Percentiles rank a stretch among this genome's conserved stretches.
Evolutionary conservation across 2,329 filamentous ascomycete genomes (phyloP).

Genomic region (Colletotrichum coccodes): DNA sequence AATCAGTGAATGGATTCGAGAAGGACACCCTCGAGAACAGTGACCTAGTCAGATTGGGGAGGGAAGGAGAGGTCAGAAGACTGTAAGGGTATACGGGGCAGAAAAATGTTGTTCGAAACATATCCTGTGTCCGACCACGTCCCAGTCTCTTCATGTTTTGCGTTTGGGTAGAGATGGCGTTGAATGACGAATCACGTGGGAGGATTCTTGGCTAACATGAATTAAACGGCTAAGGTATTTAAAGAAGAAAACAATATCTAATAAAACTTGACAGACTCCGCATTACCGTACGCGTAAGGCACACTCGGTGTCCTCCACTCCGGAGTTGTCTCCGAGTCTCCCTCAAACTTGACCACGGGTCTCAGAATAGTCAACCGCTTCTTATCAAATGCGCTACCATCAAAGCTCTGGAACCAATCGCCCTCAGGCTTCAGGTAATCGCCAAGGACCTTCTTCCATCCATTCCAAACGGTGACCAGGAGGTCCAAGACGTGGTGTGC

Average conservation of each 20-base stretch:
- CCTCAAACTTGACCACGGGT: slow-evolving; percentile 16
- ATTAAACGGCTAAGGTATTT: background rate
- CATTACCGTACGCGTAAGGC: slow-evolving; percentile 20
- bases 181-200: too few species aligned
- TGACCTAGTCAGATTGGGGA: slow-evolving; percentile 45
- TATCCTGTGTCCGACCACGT: too few species aligned
- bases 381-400: background rate
- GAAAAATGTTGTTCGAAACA: too few species aligned
- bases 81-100: too few species aligned
- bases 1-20: slow-evolving; percentile 55
- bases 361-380: slow-evolving; percentile 13
- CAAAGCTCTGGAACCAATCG: slow-evolving; percentile 22
- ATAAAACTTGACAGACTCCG: background rate
- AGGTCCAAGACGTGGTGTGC: slow-evolving; percentile 24
- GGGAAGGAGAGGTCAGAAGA: too few species aligned
- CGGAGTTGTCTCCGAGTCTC: slow-evolving; percentile 8
- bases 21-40: slow-evolving; percentile 55
- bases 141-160: too few species aligned
- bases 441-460: slow-evolving; percentile 14
- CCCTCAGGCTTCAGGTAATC: slow-evolving; percentile 15
- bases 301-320: slow-evolving; percentile 21
- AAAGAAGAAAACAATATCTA: background rate
- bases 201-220: too few species aligned
- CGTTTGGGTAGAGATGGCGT: too few species aligned
- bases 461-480: slow-evolving; percentile 23